Percentiles rank a stretch among this genome's conserved stretches.
Conservation (phyloP, 331 rosid species). For the Acacia pycnantha region DNA sequence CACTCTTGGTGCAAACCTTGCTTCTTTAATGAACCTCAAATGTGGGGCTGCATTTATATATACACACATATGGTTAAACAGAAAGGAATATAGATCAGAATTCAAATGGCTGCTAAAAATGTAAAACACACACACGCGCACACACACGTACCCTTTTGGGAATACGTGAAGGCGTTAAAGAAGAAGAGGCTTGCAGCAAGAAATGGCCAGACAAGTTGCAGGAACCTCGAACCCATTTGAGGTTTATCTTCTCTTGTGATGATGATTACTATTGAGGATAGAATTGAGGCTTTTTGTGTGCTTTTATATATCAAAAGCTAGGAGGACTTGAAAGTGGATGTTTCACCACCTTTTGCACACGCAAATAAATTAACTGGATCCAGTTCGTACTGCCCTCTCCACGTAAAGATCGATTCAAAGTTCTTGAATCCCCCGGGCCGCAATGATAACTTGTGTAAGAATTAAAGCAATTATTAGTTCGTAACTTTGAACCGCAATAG, state of each 20-base stretch:
- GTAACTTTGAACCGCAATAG: not conserved
- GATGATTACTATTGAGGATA: not conserved
- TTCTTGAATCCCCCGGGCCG: too few species aligned
- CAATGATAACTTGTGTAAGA: not conserved
- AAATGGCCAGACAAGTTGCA: slow-evolving; percentile 27
- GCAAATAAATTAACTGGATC: slow-evolving; percentile 34
- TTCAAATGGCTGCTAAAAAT: not conserved
- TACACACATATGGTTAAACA: too few species aligned
- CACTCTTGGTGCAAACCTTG: slow-evolving; percentile 42
- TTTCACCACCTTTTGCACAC: slow-evolving; percentile 2
- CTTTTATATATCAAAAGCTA: slow-evolving; percentile 24
- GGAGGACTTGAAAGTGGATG: not conserved
- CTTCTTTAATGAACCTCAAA: slow-evolving; percentile 8
- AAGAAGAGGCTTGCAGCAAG: slow-evolving; percentile 35
- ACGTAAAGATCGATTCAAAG: slow-evolving; percentile 46
- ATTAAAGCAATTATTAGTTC: not conserved
- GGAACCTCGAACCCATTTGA: slow-evolving; percentile 29
- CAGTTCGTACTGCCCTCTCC: slow-evolving; percentile 16
- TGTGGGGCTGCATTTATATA: slow-evolving; percentile 3
- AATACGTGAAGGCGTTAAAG: slow-evolving; percentile 29
- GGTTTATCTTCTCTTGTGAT: not conserved
- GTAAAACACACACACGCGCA: too few species aligned
- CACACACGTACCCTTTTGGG: slow-evolving; percentile 30
- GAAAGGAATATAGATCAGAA: not conserved
- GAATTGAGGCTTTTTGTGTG: too few species aligned